Conservation (phyloP, 2,329 filamentous ascomycete species). For the Pseudogymnoascus sp. region DNA sequence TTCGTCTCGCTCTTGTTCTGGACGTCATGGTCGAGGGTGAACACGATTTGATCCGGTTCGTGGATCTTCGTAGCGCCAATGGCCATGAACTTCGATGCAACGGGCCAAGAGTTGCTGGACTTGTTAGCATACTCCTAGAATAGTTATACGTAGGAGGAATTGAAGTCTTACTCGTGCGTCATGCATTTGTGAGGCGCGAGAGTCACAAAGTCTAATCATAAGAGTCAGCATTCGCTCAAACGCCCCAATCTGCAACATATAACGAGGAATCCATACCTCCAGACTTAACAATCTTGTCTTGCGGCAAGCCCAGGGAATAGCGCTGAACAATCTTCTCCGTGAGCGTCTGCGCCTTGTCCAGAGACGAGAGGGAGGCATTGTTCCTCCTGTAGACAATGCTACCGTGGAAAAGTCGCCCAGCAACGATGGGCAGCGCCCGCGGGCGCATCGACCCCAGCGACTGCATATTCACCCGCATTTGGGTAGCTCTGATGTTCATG, state of each 20-base stretch:
- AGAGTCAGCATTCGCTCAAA: neutral
- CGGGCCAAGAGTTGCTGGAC: conserved; percentile 61
- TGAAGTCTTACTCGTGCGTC: conserved; percentile 56
- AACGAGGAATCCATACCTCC: conserved; percentile 35
- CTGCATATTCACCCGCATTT: conserved; percentile 7
- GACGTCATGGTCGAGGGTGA: conserved; percentile 82
- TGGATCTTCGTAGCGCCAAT: conserved; percentile 70
- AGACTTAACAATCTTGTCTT: conserved; percentile 64
- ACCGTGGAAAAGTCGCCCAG: neutral
- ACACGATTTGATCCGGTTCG: conserved; percentile 64
- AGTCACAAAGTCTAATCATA: conserved; percentile 65
- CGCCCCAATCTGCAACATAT: neutral
- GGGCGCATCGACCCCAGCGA: neutral
- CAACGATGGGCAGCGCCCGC: neutral
- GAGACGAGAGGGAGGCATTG: conserved; percentile 11
- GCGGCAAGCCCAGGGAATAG: conserved; percentile 65
- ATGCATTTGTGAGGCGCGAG: conserved; percentile 66
- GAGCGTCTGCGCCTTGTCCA: conserved; percentile 57
- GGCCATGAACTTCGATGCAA: conserved; percentile 69
- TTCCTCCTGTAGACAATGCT: conserved; percentile 7
- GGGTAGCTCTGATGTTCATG: neutral
- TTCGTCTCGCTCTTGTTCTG: conserved; percentile 74
- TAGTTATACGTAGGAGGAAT: neutral
- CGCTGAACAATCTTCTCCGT: conserved; percentile 89
- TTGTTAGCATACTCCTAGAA: neutral